Base-by-base conservation (phyloP, 2,329 filamentous ascomycete genomes). In the Purpureocillium lavendulum region DNA sequence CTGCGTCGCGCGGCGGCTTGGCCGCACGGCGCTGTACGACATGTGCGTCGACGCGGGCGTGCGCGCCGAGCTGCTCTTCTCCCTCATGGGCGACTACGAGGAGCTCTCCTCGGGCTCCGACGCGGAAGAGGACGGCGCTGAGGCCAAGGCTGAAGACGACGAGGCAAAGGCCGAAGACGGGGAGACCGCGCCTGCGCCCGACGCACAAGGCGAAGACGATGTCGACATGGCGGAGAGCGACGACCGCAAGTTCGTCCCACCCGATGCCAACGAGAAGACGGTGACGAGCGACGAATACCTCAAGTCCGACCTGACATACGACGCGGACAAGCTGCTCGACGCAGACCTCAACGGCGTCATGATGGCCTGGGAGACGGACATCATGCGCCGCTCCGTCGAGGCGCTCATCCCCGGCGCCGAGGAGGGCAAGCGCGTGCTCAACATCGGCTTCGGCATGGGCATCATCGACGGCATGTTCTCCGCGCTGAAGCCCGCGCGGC, bases 351-450 rank as follows among this genome's bases (percentile, higher is more conserved):
- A 94, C 57, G 87, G 85, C 38, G 85, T 94, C 34, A 94, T 94
- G 87, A 94, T 94, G 87, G 75, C 81, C 30, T 94, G 87, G 87
- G 87, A 94, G 61, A 84, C 81, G 2, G 77, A 81, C 47, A 92
- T 94, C 51, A 94, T 94, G 87, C 75, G 75, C 43, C 73, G 76
- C 37, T 87, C 84, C 40, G 86, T 87, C 34, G 73, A 81, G 45
- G 73, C 77, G 12, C 67, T 94, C 1, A 68, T 81, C 5, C 67
- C 67, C 0, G 54, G 64, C 33, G 49, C 54, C 4, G 42, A 45
- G 26, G 46, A 54, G 1, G 84, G 82, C 2, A 75, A 84, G 47
- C 75, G 80, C 34, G 77, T 92, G 30, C 75, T 94, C 45, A 94
- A 94, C 56, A 80, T 94, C 41, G 88, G 88, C 6, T 89, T 94